Evolutionary conservation across 805 yeast species (phyloP).

Genomic region (Lipomyces mesembrius): DNA sequence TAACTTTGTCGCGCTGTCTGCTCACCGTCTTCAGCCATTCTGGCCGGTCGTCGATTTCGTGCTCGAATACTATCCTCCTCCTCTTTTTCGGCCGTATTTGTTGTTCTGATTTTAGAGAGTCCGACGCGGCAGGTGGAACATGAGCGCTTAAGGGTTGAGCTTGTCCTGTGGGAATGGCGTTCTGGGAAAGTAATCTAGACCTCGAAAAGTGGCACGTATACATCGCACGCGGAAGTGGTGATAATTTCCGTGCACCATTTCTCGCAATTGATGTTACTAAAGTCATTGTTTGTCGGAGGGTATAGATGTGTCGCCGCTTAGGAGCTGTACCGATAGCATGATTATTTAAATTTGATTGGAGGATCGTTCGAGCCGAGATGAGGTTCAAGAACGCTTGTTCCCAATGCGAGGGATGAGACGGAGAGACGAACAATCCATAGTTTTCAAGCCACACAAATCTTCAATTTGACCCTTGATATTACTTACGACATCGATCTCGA

Average conservation of each 20-base stretch:
- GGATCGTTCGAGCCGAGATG: no score
- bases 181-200: background rate
- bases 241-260: background rate
- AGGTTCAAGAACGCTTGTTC: no score
- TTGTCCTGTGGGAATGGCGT: background rate
- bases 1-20: background rate
- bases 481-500: no score
- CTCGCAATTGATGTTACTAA: background rate
- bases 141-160: background rate
- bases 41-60: conserved; percentile 24
- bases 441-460: no score
- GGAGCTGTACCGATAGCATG: background rate
- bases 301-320: background rate
- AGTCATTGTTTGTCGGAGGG: background rate
- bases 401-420: no score
- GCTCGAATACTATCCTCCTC: conserved; percentile 21
- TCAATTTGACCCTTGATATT: no score
- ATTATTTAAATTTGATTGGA: no score
- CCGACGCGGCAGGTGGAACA: background rate
- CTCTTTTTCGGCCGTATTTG: background rate
- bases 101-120: background rate
- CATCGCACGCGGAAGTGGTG: background rate
- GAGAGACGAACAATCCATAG: no score
- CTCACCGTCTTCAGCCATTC: conserved; percentile 13
- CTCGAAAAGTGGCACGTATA: background rate